Conservation (phyloP, 257 asterid genomes). For the Craterostigma plantagineum region DNA sequence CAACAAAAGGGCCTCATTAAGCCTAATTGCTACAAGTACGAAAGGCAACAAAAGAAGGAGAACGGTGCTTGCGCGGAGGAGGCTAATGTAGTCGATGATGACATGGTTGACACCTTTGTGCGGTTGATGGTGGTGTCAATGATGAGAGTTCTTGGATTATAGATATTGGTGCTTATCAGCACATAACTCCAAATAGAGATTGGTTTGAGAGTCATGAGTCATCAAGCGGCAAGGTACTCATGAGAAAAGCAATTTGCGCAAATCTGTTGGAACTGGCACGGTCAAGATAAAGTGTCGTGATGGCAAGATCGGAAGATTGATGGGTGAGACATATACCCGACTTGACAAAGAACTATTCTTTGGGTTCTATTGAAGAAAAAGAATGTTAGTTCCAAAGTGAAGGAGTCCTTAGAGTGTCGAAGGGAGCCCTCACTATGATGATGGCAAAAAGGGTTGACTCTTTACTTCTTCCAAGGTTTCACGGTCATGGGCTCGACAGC, state of each 20-base stretch:
- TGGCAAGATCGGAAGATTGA: neutral
- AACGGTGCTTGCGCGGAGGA: too few species aligned
- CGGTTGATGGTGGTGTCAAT: too few species aligned
- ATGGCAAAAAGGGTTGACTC: neutral
- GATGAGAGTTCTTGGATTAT: neutral
- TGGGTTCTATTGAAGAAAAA: too few species aligned
- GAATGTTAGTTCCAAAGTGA: neutral
- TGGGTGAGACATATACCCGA: neutral
- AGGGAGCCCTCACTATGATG: neutral
- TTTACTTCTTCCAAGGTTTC: neutral
- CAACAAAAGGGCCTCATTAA: too few species aligned
- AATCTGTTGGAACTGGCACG: neutral
- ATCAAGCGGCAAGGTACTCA: neutral
- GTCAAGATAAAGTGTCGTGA: neutral
- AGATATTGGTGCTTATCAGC: neutral
- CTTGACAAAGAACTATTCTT: too few species aligned
- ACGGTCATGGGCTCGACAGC: neutral
- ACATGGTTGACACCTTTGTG: too few species aligned
- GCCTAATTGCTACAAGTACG: too few species aligned
- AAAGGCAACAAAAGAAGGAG: too few species aligned
- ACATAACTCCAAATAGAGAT: neutral
- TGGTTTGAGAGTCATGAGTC: neutral
- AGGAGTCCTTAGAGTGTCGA: neutral
- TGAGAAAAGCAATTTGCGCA: neutral
- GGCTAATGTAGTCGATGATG: too few species aligned